Base-by-base conservation (phyloP, 345 rosid species). In the Eucalyptus curtisii region DNA sequence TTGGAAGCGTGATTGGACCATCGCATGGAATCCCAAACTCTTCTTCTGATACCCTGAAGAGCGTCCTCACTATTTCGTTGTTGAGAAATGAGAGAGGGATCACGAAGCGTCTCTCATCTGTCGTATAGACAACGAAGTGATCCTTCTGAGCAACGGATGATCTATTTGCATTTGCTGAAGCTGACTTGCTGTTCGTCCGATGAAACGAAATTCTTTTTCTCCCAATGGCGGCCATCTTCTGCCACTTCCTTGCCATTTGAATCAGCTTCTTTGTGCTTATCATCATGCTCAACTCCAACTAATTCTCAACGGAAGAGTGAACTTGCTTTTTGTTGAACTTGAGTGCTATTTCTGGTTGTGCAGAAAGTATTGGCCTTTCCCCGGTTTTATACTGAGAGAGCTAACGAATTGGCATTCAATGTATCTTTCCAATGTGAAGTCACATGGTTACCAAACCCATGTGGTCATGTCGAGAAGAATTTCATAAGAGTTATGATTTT, bases 91-190 rank as follows among this genome's bases (percentile, higher is more conserved):
- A 40, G 61, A 89, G 76, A 2, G 93, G 92, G 49, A 92, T 25
- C 37, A 76, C 8, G 48, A 89, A 89, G 47, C 90, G 61, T 31
- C 37, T 85, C 9, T 53, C 52, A 14, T 91, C 91, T 4, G 42
- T 49, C 1, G 91, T 88, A 81, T 90, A 92, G 17, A 91, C 87
- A 7, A 90, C 87, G 24, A 91, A 91, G 84, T 89, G 91, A 52
- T 90, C 91, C 90, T 90, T 91, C 81, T 50, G 64, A 24, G 88
- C 45, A 4, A n/a, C 48, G 13, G 61, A n/a, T n/a, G 79, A 66
- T 86, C 71, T 16, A 7, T 85, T 42, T 61, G 45, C 31, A 22
- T 49, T 50, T 30, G 15, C 25, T 24, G 33, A n/a, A 45, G 25
- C 86, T 22, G 31, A 55, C 12, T 40, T 76, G n/a, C 84, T n/a